Base-by-base conservation (phyloP, 495 filamentous ascomycete genomes). In the Podospora australis region DNA sequence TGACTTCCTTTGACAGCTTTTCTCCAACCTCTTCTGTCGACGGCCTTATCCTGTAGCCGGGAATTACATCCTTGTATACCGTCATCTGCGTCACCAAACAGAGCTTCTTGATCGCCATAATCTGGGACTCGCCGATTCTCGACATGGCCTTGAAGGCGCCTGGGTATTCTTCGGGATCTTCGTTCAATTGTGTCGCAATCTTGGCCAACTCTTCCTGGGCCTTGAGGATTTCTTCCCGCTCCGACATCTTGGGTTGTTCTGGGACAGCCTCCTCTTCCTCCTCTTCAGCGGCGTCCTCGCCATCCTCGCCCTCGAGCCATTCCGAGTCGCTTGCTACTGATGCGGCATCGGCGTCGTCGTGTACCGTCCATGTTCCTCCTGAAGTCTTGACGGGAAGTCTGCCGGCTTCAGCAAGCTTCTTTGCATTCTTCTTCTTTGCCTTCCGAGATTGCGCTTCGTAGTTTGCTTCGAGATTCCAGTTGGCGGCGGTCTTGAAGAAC, bases 11-110 rank as follows among this genome's bases (percentile, higher is more conserved):
- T 4, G 90, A 95, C 4, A 97, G 62, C 66, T 92, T 95, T 28
- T 78, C 81, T 20, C 73, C 73, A 57, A 79, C 79, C 16, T 85
- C 83, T 34, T 90, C 87, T 2, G 74, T 74, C 5, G 86, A 66
- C 16, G 90, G 88, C 16, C 92, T 83, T 65, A 97, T 97, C 28
- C 92, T 77, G 56, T 97, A 98, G 6, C 91, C 92, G 0, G 92
- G 92, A 39, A 98, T 96, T 34, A 96, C 75, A 70, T 97, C 90
- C 62, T 90, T 94, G 67, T 88, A 98, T n/a, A 96, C 77, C 6
- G 90, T 82, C 60, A 90, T 73, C 65, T 95, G 90, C 16, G 90
- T 84, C 13, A 81, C 87, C 21, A 98, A 65, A 19, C 83, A 86
- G 43, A 98, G 72, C 59, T 88, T 92, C 69, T 84, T 81, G 57